Conservation (phyloP, 768 basidiomycete species). For the Basidioascus undulatus region DNA sequence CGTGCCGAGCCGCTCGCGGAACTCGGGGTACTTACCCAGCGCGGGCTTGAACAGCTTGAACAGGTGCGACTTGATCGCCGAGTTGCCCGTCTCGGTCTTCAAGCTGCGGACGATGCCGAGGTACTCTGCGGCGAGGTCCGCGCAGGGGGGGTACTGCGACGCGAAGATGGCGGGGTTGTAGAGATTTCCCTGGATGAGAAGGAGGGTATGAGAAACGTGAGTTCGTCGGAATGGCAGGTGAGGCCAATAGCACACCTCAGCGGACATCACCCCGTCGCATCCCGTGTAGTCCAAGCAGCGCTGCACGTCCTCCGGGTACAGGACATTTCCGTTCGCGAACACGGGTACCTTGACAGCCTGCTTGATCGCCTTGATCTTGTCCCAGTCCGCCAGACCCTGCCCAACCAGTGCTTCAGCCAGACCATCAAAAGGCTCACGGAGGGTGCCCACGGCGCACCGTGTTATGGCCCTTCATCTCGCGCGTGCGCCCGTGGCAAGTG, state of each 20-base stretch:
- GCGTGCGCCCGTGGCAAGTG: slow-evolving; percentile 71
- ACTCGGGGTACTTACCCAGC: slow-evolving; percentile 35
- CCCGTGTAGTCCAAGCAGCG: slow-evolving; percentile 61
- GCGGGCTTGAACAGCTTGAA: slow-evolving; percentile 78
- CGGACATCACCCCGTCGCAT: slow-evolving; percentile 79
- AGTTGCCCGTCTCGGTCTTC: slow-evolving; percentile 41
- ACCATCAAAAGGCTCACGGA: not conserved
- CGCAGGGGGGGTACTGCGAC: slow-evolving; percentile 8
- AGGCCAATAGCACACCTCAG: slow-evolving; percentile 24
- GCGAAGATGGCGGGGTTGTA: slow-evolving; percentile 67
- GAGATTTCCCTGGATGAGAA: slow-evolving; percentile 38
- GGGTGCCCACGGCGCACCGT: slow-evolving; percentile 25
- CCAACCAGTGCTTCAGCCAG: not conserved
- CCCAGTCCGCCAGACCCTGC: slow-evolving; percentile 70
- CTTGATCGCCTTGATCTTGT: slow-evolving; percentile 74
- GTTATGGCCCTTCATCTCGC: slow-evolving; percentile 75
- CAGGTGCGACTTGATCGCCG: slow-evolving; percentile 72
- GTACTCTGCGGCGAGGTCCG: slow-evolving; percentile 50
- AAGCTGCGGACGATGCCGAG: slow-evolving; percentile 47
- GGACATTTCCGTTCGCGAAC: slow-evolving; percentile 89
- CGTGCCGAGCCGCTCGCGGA: slow-evolving; percentile 45
- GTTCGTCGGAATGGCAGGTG: no score
- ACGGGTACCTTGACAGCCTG: slow-evolving; percentile 67
- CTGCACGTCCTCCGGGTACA: slow-evolving; percentile 60
- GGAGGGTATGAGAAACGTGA: not conserved